Evolutionary conservation across 805 yeast species (phyloP).

Genomic region (Metschnikowia koreensis): DNA sequence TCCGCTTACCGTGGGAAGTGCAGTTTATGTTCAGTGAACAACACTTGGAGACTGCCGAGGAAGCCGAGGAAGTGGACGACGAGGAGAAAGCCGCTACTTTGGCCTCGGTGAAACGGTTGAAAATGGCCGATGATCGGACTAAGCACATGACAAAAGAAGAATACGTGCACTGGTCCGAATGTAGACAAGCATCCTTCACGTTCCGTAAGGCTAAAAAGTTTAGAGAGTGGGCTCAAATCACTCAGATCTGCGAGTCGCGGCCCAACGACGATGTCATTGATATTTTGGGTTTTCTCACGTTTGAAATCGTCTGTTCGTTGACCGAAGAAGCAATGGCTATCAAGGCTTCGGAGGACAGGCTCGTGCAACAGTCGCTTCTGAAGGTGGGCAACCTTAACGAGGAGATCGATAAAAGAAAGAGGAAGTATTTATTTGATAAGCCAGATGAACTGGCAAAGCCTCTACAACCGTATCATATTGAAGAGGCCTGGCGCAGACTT

Average conservation of each 20-base stretch:
- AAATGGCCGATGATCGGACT: conserved; percentile 92
- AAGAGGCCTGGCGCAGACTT: conserved; percentile 84
- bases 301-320: conserved; percentile 91
- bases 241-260: conserved; percentile 79
- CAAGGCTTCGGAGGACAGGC: conserved; percentile 62
- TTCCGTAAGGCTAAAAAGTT: conserved; percentile 92
- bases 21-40: conserved; percentile 92
- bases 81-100: conserved; percentile 86
- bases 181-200: conserved; percentile 96
- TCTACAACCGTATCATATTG: conserved; percentile 72
- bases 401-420: conserved; percentile 32
- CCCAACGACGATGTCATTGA: conserved; percentile 97
- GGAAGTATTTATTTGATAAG: conserved; percentile 73
- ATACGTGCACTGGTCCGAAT: conserved; percentile 98
- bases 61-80: conserved; percentile 65
- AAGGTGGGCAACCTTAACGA: conserved; percentile 23
- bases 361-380: conserved; percentile 24
- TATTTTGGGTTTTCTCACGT: conserved; percentile 90
- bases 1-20: conserved; percentile 92
- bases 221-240: conserved; percentile 92
- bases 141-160: conserved; percentile 93
- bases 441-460: conserved; percentile 85
- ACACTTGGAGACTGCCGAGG: conserved; percentile 69
- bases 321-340: conserved; percentile 89
- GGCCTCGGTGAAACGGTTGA: conserved; percentile 84